Base-by-base conservation (phyloP, 192 early-diverging fungal species). In the Coemansia sp. region DNA sequence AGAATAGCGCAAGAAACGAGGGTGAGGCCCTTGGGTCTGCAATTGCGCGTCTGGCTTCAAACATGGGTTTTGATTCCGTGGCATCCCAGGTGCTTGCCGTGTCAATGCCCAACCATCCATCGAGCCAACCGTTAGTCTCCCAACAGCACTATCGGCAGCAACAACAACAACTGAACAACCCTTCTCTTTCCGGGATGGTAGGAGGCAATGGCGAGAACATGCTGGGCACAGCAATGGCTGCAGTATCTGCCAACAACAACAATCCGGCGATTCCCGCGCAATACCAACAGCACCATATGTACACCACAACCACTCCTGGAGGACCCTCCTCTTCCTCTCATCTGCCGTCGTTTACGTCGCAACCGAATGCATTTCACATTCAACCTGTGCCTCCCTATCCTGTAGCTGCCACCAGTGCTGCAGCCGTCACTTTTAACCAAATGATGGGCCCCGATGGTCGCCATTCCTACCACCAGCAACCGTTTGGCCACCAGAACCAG, bases 61-160 rank as follows among this genome's bases (percentile, higher is more conserved):
- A 69, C 67, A 81, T 81, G 69, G 73, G 73, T 3, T 47, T 81
- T 18, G 71, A 81, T 37, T 39, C 78, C n/a, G 68, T 63, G 9
- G 72, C 63, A 22, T 69, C 67, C 13, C 78, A 72, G 40, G 71
- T 48, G 1, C 18, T 81, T 26, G 73, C 78, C 3, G 72, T 65
- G 6, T 69, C 73, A 3, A 63, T 81, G 22, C 65, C 78, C 9
- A 69, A 64, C 36, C 73, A 72, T 26, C 64, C 41, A 12, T 51
- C 62, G 47, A 39, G 37, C 3, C 32, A 48, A 18, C 19, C 52
- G 18, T 18, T 58, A 0, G 15, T 56, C 3, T 62, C 67, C 19
- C 21, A 37, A 18, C 73, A 65, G 26, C 39, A 69, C 32, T 32
- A 32, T 32, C 32, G 32, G 58, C 62, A 65, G 15, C 48, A 63